These are phyloP conservation scores for Davidsoniella virescens DNA, from an alignment of 2,329 filamentous ascomycete species.

Conservation along the genomic window DNA sequence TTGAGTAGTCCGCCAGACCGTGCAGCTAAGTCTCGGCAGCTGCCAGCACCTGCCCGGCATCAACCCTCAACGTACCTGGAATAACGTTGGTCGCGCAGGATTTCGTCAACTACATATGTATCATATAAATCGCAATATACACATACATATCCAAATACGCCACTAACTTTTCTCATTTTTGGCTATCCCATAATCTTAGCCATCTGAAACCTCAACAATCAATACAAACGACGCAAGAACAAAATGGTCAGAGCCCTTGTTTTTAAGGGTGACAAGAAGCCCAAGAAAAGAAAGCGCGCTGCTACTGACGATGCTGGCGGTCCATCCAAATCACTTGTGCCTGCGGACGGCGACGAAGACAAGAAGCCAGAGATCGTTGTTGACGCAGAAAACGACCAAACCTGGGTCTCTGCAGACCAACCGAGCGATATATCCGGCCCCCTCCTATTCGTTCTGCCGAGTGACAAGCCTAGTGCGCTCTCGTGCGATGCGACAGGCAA, in stretches of 20 bases:
- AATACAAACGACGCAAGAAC: neutral
- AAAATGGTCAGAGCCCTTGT: constrained; percentile 73
- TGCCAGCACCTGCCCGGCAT: neutral
- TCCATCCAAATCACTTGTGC: neutral
- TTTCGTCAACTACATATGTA: neutral
- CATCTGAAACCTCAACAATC: neutral
- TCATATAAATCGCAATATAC: neutral
- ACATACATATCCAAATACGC: too few relatives aligned
- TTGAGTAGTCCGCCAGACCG: too few relatives aligned
- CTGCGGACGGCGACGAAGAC: constrained; percentile 10
- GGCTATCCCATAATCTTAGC: neutral
- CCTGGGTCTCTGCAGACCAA: constrained; percentile 75
- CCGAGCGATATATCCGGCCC: constrained; percentile 64
- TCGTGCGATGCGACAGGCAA: constrained; percentile 76
- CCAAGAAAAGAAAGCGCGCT: constrained; percentile 72
- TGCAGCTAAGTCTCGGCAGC: neutral
- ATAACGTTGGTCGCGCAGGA: neutral
- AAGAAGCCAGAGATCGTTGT: constrained; percentile 15
- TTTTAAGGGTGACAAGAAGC: constrained; percentile 96
- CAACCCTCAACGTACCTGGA: too few relatives aligned
- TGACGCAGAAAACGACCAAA: constrained; percentile 50
- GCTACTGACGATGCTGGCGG: constrained; percentile 6
- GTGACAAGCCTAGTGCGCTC: constrained; percentile 54
- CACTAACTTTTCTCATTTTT: too few relatives aligned
- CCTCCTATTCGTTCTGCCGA: constrained; percentile 66